Evolutionary conservation across 176 grass and related monocot genomes (phyloP), one percentile per base, ranked within the genome.

Genomic region (Saccharum spontaneum): DNA sequence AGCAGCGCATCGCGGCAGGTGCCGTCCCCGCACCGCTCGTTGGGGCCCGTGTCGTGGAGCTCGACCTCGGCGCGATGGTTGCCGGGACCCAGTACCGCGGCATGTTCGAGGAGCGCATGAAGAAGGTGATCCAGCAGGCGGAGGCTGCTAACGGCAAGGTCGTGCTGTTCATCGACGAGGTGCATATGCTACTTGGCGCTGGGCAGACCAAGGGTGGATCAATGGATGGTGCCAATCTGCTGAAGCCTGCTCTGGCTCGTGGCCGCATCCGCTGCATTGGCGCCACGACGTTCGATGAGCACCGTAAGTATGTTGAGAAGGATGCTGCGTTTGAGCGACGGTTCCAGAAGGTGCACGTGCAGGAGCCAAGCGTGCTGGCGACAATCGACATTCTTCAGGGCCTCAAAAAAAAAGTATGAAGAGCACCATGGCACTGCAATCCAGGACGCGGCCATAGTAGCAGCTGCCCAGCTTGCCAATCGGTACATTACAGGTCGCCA

Each of bases 141-240:
- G 39, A 83, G 33, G 12, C 20, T 2, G 50, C 39, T 0, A 16
- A 45, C 4, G 60, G 63, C 37, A 82, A 83, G 45, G 23, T 69
- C 2, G 68, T 88, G 20, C 64, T 88, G 3, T 83, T 88, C 44
- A 60, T 88, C n/a, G 86, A 88, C 17, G 85, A 87, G 69, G 66
- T 83, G 31, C 86, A 88, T 49, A 77, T 78, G 80, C 70, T 84
- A 3, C 36, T 84, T 0, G 71, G 73, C 9, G 61, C 79, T 0
- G 67, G 86, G 59, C 5, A 1, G 7, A 0, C 10, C 18, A 3
- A 34, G 9, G 45, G 1, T 10, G 10, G 69, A 33, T 17, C 24
- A 50, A 75, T 83, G 79, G 73, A 88, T 23, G 44, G 40, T 0
- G 86, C 79, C 46, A 86, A 86, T 62, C n/a, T 90, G 41, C 64